phyloP scores from a whole-genome alignment of 148 eudicot species.

The Camellia granthamiana region DNA sequence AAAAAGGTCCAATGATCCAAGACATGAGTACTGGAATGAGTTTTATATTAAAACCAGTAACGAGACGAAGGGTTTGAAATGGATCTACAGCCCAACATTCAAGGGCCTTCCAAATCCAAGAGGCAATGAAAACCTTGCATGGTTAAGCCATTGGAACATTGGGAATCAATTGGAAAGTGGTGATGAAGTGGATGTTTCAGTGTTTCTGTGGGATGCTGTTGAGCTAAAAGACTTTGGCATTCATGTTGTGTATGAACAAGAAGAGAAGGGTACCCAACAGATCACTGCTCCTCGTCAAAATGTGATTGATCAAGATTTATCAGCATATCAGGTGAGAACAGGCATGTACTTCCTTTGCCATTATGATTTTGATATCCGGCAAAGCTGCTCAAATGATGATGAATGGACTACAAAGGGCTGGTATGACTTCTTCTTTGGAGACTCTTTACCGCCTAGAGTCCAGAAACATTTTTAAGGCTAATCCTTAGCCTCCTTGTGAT shows the following conservation, averaged over 20 bases:
- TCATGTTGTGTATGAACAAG: not conserved
- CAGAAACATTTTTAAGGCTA: no score
- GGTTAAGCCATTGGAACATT: slow-evolving; percentile 6
- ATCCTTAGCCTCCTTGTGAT: no score
- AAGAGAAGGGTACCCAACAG: not conserved
- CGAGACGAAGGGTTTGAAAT: not conserved
- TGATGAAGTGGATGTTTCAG: slow-evolving; percentile 5
- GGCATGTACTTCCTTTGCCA: slow-evolving; percentile 6
- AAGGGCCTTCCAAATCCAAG: not conserved
- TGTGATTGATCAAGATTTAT: not conserved
- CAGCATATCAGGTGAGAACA: not conserved
- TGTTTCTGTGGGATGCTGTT: not conserved
- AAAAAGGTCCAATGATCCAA: not conserved
- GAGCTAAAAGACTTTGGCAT: not conserved
- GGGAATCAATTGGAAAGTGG: slow-evolving; percentile 9
- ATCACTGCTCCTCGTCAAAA: not conserved
- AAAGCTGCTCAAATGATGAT: not conserved
- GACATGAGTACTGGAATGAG: not conserved
- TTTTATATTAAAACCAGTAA: not conserved
- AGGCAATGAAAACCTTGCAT: not conserved
- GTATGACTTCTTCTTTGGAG: not conserved
- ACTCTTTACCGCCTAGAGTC: not conserved
- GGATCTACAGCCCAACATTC: not conserved
- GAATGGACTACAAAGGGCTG: not conserved
- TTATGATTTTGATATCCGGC: not conserved